phyloP scores from a whole-genome alignment of 1,139 yeast genomes.

The Blastobotrys capitulatus region DNA sequence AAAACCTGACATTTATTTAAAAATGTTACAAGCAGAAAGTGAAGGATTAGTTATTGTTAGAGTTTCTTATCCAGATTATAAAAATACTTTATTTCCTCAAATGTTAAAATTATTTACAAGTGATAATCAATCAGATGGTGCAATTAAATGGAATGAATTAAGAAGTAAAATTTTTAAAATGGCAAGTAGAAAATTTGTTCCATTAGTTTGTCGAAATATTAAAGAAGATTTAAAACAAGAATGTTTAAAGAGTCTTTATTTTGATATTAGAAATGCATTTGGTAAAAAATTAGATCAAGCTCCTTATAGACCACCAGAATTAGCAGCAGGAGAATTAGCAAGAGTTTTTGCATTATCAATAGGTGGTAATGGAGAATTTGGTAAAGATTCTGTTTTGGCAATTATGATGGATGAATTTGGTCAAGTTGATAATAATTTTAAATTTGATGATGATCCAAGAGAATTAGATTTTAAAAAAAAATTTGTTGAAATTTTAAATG shows the following conservation, averaged over 20 bases:
- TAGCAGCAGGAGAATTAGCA: conserved; percentile 75
- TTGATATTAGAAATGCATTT: conserved; percentile 64
- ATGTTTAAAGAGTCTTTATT: conserved; percentile 67
- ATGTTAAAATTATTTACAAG: conserved; percentile 59
- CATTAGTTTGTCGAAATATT: conserved; percentile 66
- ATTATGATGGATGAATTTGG: conserved; percentile 76
- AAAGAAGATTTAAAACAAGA: conserved; percentile 78
- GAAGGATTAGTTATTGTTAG: conserved; percentile 50
- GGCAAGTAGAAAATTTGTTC: conserved; percentile 65
- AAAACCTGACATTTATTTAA: conserved; percentile 73
- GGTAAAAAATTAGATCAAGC: conserved; percentile 81
- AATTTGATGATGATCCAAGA: conserved; percentile 64
- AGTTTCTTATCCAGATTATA: conserved; percentile 38
- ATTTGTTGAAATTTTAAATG: conserved; percentile 49
- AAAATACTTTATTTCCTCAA: conserved; percentile 43
- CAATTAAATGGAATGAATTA: conserved; percentile 76
- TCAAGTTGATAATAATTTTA: conserved; percentile 66
- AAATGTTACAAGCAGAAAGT: conserved; percentile 88
- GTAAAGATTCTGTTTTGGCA: conserved; percentile 82
- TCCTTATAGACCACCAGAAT: conserved; percentile 78
- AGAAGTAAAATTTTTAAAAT: conserved; percentile 61
- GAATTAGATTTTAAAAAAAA: conserved; percentile 52
- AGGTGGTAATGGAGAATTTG: conserved; percentile 78
- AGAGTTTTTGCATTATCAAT: conserved; percentile 68
- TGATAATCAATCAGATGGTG: conserved; percentile 77